Evolutionary conservation across 352 stramenopile species (phyloP), one percentile per base, ranked within the genome.

Genomic region (Peronospora destructor): DNA sequence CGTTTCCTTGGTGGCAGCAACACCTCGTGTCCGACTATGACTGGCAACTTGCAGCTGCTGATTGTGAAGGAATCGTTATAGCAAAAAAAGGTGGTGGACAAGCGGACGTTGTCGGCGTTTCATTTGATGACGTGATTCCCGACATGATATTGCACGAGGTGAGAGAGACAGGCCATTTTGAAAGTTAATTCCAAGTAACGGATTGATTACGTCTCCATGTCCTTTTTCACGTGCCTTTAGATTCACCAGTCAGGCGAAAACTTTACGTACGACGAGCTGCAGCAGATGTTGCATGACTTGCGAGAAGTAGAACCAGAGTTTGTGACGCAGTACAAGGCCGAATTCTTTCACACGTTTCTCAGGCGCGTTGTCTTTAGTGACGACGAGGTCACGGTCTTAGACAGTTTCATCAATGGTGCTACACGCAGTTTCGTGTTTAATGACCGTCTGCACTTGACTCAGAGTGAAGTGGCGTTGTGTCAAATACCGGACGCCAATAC

Each of bases 1-100:
- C 80, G 36, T 91, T 85, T 40, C 80, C 80, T 33, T 91, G 79
- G 74, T 91, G 80, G 80, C 80, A 77, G 29, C 77, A 89, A 45
- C 49, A 88, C 49, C 45, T 91, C 6, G 68, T 87, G 48, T 87
- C 80, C 2, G 66, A 84, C 45, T 89, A 89, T 66, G 80, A 91
- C 43, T 91, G 80, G 80, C 65, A 68, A 14, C 59, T 88, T 8
- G 66, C 76, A 0, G 76, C 80, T 25, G 45, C 37, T 3, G 49
- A 80, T 14, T 91, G 80, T 47, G 80, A 91, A 68, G 80, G 80
- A 10, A 86, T 91, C 37, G 43, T 39, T 2, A 21, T 61, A 3
- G 7, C 26, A 7, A 23, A 39, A 36, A 3, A 43, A 53, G 30
- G 14, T 14, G 17, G 41, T 6, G 13, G 51, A 1, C 6, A 45